Conservation (phyloP, 164 flowering plant genomes). For the Sextonia rubra region DNA sequence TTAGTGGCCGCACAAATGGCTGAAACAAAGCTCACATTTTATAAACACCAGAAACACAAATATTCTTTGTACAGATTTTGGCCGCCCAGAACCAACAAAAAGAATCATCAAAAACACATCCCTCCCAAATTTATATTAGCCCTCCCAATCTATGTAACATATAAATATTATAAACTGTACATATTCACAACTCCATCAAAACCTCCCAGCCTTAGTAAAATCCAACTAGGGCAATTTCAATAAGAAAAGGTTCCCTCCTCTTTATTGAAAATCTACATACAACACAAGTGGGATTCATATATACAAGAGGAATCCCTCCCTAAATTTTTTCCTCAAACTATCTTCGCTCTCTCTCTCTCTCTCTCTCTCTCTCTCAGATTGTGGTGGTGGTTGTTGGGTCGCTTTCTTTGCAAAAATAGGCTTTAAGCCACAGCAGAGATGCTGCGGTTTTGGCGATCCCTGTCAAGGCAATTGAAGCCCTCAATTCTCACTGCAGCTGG, state of each 20-base stretch:
- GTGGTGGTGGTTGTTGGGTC: not conserved
- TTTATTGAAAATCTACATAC: not conserved
- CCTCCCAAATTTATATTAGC: too few species aligned
- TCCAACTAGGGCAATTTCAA: not conserved
- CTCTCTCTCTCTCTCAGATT: not conserved
- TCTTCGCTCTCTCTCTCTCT: not conserved
- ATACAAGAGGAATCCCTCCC: not conserved
- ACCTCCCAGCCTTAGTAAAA: too few species aligned
- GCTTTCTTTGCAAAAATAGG: not conserved
- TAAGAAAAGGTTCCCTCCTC: constrained; percentile 1
- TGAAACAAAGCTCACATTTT: too few species aligned
- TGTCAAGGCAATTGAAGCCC: constrained; percentile 73
- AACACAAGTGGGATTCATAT: not conserved
- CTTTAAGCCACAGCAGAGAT: constrained; percentile 67
- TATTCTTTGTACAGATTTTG: too few species aligned
- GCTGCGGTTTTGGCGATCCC: constrained; percentile 67
- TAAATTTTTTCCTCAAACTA: too few species aligned
- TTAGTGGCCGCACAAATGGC: too few species aligned
- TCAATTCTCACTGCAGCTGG: constrained; percentile 77
- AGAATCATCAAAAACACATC: too few species aligned
- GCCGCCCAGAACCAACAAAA: too few species aligned
- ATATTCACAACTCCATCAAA: too few species aligned
- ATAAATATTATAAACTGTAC: too few species aligned
- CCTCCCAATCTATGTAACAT: too few species aligned
- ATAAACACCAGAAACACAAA: too few species aligned